phyloP scores from a whole-genome alignment of 2,329 filamentous ascomycete species.

The Claviceps capensis region DNA sequence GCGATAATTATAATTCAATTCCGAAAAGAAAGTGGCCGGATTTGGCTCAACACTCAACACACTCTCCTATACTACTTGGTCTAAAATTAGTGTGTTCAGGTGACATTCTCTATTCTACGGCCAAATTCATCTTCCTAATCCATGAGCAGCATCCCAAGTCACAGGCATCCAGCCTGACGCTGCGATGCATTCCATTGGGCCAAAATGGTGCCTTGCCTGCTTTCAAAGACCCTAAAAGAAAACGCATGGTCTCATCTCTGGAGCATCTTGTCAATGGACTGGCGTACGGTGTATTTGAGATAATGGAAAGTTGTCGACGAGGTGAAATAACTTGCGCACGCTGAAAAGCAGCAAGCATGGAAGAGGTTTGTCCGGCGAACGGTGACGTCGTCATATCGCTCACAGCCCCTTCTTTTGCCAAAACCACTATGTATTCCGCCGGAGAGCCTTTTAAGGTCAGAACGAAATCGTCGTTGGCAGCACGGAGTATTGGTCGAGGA shows the following conservation, averaged over 20 bases:
- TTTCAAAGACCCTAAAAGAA: too few species aligned
- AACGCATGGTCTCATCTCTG: too few species aligned
- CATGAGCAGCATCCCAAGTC: too few species aligned
- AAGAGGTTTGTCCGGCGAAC: slow-evolving; percentile 31
- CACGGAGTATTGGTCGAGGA: slow-evolving; percentile 37
- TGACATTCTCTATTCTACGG: too few species aligned
- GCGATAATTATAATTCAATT: slow-evolving; percentile 25
- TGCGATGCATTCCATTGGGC: too few species aligned
- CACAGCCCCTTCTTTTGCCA: slow-evolving; percentile 35
- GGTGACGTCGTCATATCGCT: slow-evolving; percentile 30
- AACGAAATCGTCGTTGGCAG: slow-evolving; percentile 40
- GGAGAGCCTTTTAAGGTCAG: slow-evolving; percentile 25
- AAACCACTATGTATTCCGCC: slow-evolving; percentile 22
- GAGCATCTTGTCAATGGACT: too few species aligned
- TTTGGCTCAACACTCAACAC: slow-evolving; percentile 30
- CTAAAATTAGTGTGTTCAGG: too few species aligned
- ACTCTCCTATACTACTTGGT: slow-evolving; percentile 18
- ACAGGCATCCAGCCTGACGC: too few species aligned
- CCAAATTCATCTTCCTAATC: too few species aligned
- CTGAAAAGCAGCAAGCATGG: slow-evolving; percentile 27
- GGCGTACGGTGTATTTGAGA: too few species aligned
- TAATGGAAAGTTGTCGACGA: slow-evolving; percentile 10
- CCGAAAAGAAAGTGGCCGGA: slow-evolving; percentile 31
- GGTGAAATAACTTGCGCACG: slow-evolving; percentile 25
- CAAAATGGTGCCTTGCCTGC: too few species aligned